A percentile compares a stretch with the other conserved stretches of the same genome.
phyloP scores from a whole-genome alignment of 2,329 filamentous ascomycete genomes.

The Chaetomiaceae sp. region DNA sequence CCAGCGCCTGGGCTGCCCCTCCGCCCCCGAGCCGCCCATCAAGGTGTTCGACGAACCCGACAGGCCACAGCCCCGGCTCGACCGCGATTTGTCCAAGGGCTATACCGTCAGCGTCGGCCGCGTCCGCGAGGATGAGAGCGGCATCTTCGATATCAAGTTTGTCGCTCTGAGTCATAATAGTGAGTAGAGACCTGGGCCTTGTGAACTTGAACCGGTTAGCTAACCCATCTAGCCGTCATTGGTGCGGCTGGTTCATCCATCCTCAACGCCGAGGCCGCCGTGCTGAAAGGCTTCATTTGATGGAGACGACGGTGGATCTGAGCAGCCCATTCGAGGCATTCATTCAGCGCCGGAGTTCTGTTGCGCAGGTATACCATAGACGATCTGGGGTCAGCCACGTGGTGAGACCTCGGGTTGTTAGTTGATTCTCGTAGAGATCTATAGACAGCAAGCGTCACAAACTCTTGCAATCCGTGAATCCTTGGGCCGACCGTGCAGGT shows the following conservation, averaged over 20 bases:
- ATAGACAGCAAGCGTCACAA: neutral
- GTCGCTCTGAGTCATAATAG: constrained; percentile 81
- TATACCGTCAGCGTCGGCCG: constrained; percentile 90
- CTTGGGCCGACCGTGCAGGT: neutral
- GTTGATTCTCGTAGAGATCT: constrained; percentile 3
- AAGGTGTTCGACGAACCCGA: constrained; percentile 84
- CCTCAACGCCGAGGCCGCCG: constrained; percentile 85
- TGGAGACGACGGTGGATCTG: too few relatives aligned
- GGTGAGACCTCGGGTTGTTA: neutral
- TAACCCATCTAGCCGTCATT: constrained; percentile 61
- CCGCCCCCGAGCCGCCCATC: constrained; percentile 75
- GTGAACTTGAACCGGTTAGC: constrained; percentile 2
- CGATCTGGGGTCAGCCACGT: neutral
- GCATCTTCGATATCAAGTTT: constrained; percentile 92
- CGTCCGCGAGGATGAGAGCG: constrained; percentile 76
- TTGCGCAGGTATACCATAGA: constrained; percentile 6
- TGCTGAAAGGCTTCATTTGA: constrained; percentile 79
- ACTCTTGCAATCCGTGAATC: too few relatives aligned
- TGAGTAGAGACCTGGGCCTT: constrained; percentile 31
- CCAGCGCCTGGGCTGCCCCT: constrained; percentile 76
- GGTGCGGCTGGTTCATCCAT: constrained; percentile 95
- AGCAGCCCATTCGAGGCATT: neutral
- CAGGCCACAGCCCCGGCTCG: constrained; percentile 83
- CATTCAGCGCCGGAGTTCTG: constrained; percentile 12
- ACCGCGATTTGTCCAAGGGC: constrained; percentile 76